Percentiles rank a stretch among this genome's conserved stretches.
Conservation (phyloP, 495 filamentous ascomycete species). For the Hypoxylon crocopeplum region DNA sequence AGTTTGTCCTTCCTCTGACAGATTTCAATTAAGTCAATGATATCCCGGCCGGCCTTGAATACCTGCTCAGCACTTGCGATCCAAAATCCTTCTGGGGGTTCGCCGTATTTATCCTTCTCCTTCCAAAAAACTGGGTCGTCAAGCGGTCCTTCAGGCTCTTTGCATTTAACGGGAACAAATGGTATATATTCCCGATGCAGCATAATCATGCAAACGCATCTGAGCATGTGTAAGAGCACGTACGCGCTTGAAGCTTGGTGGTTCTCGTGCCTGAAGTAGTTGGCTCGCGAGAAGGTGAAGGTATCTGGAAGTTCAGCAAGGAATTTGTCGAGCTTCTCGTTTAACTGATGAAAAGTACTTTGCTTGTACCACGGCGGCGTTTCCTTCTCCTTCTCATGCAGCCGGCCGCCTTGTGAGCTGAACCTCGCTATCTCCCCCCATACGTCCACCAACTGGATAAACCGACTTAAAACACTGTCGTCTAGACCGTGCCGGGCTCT, state of each 20-base stretch:
- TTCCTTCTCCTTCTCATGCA: conserved; percentile 56
- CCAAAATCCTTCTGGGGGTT: conserved; percentile 69
- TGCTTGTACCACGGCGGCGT: conserved; percentile 68
- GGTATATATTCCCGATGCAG: conserved; percentile 84
- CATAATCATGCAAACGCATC: conserved; percentile 77
- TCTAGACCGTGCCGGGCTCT: conserved; percentile 62
- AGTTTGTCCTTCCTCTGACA: conserved; percentile 71
- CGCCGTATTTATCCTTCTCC: conserved; percentile 58
- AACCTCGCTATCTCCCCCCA: conserved; percentile 81
- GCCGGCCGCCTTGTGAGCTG: conserved; percentile 75
- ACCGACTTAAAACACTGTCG: conserved; percentile 75
- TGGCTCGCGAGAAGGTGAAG: conserved; percentile 73
- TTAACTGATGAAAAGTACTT: conserved; percentile 68
- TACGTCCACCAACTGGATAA: conserved; percentile 78
- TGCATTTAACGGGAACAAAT: conserved; percentile 76
- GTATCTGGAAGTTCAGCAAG: conserved; percentile 70
- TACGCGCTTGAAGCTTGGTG: conserved; percentile 77
- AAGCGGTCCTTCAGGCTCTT: conserved; percentile 72
- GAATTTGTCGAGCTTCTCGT: conserved; percentile 67
- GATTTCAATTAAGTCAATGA: conserved; percentile 77
- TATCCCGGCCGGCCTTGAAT: conserved; percentile 74
- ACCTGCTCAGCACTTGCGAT: conserved; percentile 74
- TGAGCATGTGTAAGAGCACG: conserved; percentile 78
- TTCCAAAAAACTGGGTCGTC: conserved; percentile 71
- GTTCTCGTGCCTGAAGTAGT: conserved; percentile 82